These are phyloP conservation scores for Viola pubescens DNA, from an alignment of 441 rosid species.

Conservation along the genomic window DNA sequence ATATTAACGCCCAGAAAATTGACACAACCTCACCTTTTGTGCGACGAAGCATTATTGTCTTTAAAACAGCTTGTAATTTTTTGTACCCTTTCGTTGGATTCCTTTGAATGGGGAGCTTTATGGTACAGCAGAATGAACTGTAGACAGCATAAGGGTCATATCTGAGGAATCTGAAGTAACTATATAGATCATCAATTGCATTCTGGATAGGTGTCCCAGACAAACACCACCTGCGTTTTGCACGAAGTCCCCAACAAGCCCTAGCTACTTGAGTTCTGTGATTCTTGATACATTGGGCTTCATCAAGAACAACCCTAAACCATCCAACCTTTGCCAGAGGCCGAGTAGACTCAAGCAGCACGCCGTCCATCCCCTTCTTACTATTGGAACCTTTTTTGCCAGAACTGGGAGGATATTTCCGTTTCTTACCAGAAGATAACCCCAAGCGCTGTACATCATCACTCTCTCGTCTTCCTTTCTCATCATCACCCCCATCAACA, in stretches of 20 bases:
- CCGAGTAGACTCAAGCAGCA: slow-evolving; percentile 45
- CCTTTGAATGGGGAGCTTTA: slow-evolving; percentile 60
- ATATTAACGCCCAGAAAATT: neutral
- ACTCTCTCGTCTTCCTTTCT: slow-evolving; percentile 36
- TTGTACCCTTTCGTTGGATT: slow-evolving; percentile 56
- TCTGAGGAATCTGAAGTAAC: slow-evolving; percentile 91
- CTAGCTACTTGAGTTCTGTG: slow-evolving; percentile 87
- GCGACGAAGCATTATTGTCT: slow-evolving; percentile 88
- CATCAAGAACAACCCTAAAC: slow-evolving; percentile 90
- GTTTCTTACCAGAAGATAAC: slow-evolving; percentile 40
- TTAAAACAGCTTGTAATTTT: slow-evolving; percentile 72
- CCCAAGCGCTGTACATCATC: slow-evolving; percentile 29
- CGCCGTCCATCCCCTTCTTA: slow-evolving; percentile 41
- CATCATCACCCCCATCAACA: slow-evolving; percentile 53
- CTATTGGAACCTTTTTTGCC: slow-evolving; percentile 37
- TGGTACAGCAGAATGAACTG: slow-evolving; percentile 41
- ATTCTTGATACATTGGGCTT: slow-evolving; percentile 94
- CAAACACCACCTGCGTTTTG: slow-evolving; percentile 94
- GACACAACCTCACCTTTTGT: slow-evolving; percentile 64
- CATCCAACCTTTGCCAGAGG: slow-evolving; percentile 86
- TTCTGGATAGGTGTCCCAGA: slow-evolving; percentile 96
- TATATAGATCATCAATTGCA: slow-evolving; percentile 85
- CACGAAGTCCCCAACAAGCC: slow-evolving; percentile 96
- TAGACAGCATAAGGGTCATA: slow-evolving; percentile 69
- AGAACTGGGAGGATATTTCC: slow-evolving; percentile 45